Percentiles rank a stretch among this genome's conserved stretches.
phyloP scores from a whole-genome alignment of 163 green algal genomes.

The Scenedesmus sp. region DNA sequence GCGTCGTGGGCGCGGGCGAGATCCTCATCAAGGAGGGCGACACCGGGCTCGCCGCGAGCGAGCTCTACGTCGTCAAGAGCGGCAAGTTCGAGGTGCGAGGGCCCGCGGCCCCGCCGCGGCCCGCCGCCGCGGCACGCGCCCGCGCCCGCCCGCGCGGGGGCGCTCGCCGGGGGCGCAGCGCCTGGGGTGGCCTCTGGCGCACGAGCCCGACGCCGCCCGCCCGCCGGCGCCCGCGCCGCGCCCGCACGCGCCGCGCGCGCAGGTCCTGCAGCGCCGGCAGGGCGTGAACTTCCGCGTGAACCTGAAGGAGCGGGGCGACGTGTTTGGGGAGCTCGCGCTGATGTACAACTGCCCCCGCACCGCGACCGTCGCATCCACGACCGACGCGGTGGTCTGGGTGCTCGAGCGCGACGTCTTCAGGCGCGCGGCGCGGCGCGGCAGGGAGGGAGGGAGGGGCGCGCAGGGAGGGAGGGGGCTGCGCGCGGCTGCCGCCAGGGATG shows the following conservation, averaged over 20 bases:
- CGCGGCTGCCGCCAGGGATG: too few relatives aligned
- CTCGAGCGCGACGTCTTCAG: constrained; percentile 88
- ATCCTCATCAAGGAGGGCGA: constrained; percentile 95
- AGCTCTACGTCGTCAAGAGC: constrained; percentile 93
- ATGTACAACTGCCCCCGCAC: constrained; percentile 89
- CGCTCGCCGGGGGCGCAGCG: too few relatives aligned
- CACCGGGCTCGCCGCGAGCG: constrained; percentile 70
- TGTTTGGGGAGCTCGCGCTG: constrained; percentile 94
- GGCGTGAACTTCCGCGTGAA: constrained; percentile 89
- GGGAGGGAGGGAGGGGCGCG: too few relatives aligned
- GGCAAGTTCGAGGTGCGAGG: constrained; percentile 88
- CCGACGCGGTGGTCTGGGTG: constrained; percentile 88
- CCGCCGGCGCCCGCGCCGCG: neutral
- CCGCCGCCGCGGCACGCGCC: too few relatives aligned
- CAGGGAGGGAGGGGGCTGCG: too few relatives aligned
- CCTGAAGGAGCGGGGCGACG: constrained; percentile 88
- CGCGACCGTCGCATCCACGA: constrained; percentile 90
- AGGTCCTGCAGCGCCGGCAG: constrained; percentile 80
- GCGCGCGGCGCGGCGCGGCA: neutral
- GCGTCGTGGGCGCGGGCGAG: constrained; percentile 75
- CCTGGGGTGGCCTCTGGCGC: too few relatives aligned
- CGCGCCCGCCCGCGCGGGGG: too few relatives aligned
- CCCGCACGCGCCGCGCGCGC: neutral
- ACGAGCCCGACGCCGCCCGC: neutral
- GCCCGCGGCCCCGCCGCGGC: too few relatives aligned